phyloP scores from a whole-genome alignment of 1,284 basidiomycete genomes.

The Exobasidium rhododendri region DNA sequence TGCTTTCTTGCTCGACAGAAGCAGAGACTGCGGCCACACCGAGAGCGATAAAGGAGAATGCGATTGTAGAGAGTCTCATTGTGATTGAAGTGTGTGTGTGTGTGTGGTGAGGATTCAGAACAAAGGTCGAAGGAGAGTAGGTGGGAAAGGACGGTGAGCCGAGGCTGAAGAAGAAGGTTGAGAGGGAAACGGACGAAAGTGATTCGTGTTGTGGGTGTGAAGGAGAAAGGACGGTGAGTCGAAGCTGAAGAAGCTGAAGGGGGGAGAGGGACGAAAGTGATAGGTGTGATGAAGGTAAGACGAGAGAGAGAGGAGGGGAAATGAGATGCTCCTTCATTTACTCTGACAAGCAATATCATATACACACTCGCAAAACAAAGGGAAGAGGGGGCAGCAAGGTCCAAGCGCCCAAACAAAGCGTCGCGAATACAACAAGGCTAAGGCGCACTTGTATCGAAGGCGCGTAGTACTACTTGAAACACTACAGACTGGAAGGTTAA shows the following conservation, averaged over 20 bases:
- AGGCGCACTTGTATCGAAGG: too few species aligned
- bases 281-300: too few species aligned
- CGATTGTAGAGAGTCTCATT: constrained; percentile 7
- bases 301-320: too few species aligned
- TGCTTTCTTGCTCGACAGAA: not conserved
- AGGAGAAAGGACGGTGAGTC: not conserved
- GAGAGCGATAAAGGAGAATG: not conserved
- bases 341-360: too few species aligned
- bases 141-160: not conserved
- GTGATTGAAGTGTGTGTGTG: not conserved
- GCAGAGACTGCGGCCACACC: not conserved
- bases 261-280: not conserved
- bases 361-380: too few species aligned
- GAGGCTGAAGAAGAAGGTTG: not conserved
- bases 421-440: too few species aligned
- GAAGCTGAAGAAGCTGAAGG: not conserved
- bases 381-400: too few species aligned
- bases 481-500: too few species aligned
- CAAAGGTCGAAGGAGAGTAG: not conserved
- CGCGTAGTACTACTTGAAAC: too few species aligned
- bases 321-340: too few species aligned
- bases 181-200: not conserved
- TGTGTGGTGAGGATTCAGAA: not conserved
- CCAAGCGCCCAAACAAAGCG: too few species aligned
- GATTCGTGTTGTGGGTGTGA: not conserved